Percentiles rank a stretch among this genome's conserved stretches.
Conservation (phyloP, 2,329 filamentous ascomycete species). For the Sarocladium strictum region DNA sequence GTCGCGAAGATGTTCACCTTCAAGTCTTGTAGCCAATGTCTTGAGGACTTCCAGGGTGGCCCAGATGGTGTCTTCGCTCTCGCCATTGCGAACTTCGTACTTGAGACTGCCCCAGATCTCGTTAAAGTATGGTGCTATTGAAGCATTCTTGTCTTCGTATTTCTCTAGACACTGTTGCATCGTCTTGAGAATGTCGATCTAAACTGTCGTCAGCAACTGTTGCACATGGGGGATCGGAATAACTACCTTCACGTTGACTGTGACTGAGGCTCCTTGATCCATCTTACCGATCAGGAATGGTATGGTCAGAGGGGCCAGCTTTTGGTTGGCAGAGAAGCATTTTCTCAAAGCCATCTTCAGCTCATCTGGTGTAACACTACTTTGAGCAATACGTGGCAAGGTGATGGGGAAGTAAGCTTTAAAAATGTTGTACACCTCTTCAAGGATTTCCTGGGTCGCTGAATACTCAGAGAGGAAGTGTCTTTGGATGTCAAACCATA, state of each 20-base stretch:
- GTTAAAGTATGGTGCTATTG: conserved; percentile 41
- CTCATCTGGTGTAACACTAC: conserved; percentile 49
- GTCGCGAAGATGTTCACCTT: conserved; percentile 35
- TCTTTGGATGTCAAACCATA: conserved; percentile 48
- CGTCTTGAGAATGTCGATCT: conserved; percentile 51
- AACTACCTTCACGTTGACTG: conserved; percentile 49
- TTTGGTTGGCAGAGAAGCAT: conserved; percentile 47
- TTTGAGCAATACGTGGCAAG: conserved; percentile 42
- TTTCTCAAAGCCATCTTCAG: conserved; percentile 46
- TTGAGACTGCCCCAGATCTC: conserved; percentile 56
- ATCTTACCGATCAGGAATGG: conserved; percentile 52
- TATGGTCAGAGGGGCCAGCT: conserved; percentile 39
- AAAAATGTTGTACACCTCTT: conserved; percentile 48
- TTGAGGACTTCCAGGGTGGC: conserved; percentile 49
- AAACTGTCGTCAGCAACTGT: conserved; percentile 11
- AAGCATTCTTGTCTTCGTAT: conserved; percentile 40
- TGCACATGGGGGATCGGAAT: neutral
- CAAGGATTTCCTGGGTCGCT: conserved; percentile 37
- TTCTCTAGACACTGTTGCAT: conserved; percentile 46
- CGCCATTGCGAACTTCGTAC: conserved; percentile 57
- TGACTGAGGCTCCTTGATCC: conserved; percentile 53
- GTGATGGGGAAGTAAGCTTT: conserved; percentile 58
- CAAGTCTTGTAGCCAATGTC: conserved; percentile 39
- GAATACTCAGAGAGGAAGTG: conserved; percentile 39
- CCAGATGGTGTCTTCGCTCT: conserved; percentile 51